Conservation (phyloP, 371 early-diverging fungal species). For the Mucor irregularis region DNA sequence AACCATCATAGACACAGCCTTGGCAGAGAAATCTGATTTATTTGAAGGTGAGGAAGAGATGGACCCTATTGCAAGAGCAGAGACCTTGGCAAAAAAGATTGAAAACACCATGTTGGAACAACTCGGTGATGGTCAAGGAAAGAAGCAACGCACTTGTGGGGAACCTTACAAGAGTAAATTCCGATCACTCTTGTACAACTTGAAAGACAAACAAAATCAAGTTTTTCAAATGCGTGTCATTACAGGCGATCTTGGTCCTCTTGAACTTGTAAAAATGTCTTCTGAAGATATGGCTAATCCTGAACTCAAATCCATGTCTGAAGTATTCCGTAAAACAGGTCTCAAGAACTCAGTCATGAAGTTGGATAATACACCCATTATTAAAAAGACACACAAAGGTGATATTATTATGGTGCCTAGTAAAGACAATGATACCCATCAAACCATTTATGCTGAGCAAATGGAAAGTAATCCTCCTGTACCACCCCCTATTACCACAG, state of each 20-base stretch:
- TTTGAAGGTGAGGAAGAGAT: constrained; percentile 3
- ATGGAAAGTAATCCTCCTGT: neutral
- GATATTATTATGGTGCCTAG: constrained; percentile 57
- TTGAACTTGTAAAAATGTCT: constrained; percentile 68
- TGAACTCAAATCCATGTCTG: constrained; percentile 62
- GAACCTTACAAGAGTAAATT: constrained; percentile 76
- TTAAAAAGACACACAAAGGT: constrained; percentile 79
- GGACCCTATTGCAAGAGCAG: constrained; percentile 19
- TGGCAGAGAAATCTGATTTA: constrained; percentile 28
- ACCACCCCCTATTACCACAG: neutral
- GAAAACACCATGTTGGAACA: constrained; percentile 42
- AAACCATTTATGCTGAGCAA: constrained; percentile 16
- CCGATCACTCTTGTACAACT: constrained; percentile 70
- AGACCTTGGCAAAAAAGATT: constrained; percentile 29
- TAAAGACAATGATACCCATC: constrained; percentile 11
- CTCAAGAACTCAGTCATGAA: constrained; percentile 66
- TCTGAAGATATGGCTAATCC: constrained; percentile 81
- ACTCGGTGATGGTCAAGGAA: constrained; percentile 26
- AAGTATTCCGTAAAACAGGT: constrained; percentile 60
- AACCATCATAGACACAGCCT: constrained; percentile 27
- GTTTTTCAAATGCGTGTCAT: constrained; percentile 66
- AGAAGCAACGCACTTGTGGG: constrained; percentile 32
- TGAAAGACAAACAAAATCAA: constrained; percentile 75
- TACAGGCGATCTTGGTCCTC: constrained; percentile 60
- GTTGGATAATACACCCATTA: constrained; percentile 52